Evolutionary conservation across 1,284 basidiomycete genomes (phyloP), one percentile per base, ranked within the genome.

Genomic region (Garcileccinum viscosum): DNA sequence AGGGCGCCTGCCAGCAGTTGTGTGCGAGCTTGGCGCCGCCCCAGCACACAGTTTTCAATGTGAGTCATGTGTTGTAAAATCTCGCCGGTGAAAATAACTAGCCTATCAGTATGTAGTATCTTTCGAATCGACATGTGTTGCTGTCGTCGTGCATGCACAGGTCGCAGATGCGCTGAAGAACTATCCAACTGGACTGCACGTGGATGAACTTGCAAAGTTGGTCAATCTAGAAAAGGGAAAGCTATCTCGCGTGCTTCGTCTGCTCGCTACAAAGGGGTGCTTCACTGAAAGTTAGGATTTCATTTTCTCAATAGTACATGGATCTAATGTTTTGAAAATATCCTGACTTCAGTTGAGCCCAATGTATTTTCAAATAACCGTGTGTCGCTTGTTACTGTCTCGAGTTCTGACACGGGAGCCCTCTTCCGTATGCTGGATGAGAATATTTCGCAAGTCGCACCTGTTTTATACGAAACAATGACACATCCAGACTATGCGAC

Each of bases 221-320:
- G 73, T 79, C 37, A 66, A 66, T 12, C 37, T 81, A 30, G 80
- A 81, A 24, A 71, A 67, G 44, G 73, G 70, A 3, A 81, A 80
- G 44, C 71, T 80, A 17, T 62, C 72, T 61, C 78, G 82, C 3
- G 63, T 80, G n/a, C 75, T 82, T 56, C 81, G 81, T 50, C 64
- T 78, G 7, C 76, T 82, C 22, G 75, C 78, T 4, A 74, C 75
- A 11, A 76, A 80, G 63, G 79, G 81, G 30, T 77, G 80, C 62
- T 83, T 82, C 65, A 71, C 64, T 2, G 82, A 83, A 72, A 72
- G 80, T 69, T 47, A 19, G 56, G 4, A 9, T 22, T 22, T 4
- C 42, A 42, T 22, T 33, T 38, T 8, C n/a, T 7, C 15, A 35
- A 11, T 22, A 11, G 24, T 19, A 19, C 50, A n/a, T 17, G 15